A percentile compares a stretch with the other conserved stretches of the same genome.
Conservation (phyloP, 352 stramenopile species). For the Globisporangium emineosum region DNA sequence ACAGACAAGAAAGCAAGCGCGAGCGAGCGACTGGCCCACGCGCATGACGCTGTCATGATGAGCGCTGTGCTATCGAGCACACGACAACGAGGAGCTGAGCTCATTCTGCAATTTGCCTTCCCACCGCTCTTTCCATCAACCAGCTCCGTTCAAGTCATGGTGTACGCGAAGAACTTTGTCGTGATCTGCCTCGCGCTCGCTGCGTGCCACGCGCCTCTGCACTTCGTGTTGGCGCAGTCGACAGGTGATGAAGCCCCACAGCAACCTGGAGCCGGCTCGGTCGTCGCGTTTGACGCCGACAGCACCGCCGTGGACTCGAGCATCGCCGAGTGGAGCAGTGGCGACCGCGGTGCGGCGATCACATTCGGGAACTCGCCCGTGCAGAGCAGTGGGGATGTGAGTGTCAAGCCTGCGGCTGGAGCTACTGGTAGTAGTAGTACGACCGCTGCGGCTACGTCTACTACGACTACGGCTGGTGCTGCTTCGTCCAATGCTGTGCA, state of each 20-base stretch:
- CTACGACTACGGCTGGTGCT: neutral
- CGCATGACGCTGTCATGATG: too few species aligned
- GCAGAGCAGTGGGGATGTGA: conserved; percentile 7
- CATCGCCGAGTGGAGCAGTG: conserved; percentile 8
- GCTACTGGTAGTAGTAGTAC: neutral
- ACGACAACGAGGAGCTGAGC: neutral
- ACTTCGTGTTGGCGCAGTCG: neutral
- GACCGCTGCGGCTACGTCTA: neutral
- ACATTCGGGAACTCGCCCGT: conserved; percentile 5
- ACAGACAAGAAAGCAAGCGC: neutral
- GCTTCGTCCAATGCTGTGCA: neutral
- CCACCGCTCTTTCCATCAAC: neutral
- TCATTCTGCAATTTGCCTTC: conserved; percentile 5
- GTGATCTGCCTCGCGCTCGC: neutral
- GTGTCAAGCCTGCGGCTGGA: neutral
- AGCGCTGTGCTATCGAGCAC: neutral
- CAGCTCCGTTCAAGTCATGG: neutral
- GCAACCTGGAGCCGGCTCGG: neutral
- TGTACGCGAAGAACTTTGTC: conserved; percentile 10
- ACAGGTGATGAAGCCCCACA: neutral
- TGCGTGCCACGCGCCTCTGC: neutral
- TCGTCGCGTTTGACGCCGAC: neutral
- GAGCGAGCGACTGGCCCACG: neutral
- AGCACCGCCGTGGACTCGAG: conserved; percentile 2
- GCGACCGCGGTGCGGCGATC: neutral